These are phyloP conservation scores for Leishmania gerbilli DNA, from an alignment of 208 protist genomes.

Conservation along the genomic window DNA sequence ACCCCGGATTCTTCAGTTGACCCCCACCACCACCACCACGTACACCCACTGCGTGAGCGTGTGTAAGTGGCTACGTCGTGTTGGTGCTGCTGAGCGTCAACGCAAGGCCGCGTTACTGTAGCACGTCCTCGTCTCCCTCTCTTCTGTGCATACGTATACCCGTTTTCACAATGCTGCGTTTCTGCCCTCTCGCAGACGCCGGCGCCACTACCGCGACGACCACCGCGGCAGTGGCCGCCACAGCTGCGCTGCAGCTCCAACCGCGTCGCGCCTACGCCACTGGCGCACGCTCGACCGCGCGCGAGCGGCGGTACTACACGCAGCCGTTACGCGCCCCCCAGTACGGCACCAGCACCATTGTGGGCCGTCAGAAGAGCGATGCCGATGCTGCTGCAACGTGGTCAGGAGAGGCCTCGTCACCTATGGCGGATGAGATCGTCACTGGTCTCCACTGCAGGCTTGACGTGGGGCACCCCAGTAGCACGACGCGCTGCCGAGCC, in stretches of 20 bases:
- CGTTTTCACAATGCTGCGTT: slow-evolving; percentile 1
- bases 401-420: neutral
- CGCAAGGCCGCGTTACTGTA: neutral
- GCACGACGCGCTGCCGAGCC: neutral
- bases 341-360: slow-evolving; percentile 26
- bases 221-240: neutral
- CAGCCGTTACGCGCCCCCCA: slow-evolving; percentile 22
- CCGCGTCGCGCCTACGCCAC: slow-evolving; percentile 12
- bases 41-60: neutral
- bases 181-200: neutral
- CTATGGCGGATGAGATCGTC: slow-evolving; percentile 12
- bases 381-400: neutral
- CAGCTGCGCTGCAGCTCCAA: neutral
- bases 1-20: neutral
- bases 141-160: neutral
- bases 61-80: neutral
- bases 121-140: neutral
- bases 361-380: slow-evolving; percentile 20
- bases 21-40: neutral
- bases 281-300: slow-evolving; percentile 6
- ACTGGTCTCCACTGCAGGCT: neutral
- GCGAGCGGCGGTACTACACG: slow-evolving; percentile 23
- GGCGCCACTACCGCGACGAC: neutral
- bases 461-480: neutral
- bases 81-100: neutral